Base-by-base conservation (phyloP, 495 filamentous ascomycete species). In the Lentithecium fluviatile region DNA sequence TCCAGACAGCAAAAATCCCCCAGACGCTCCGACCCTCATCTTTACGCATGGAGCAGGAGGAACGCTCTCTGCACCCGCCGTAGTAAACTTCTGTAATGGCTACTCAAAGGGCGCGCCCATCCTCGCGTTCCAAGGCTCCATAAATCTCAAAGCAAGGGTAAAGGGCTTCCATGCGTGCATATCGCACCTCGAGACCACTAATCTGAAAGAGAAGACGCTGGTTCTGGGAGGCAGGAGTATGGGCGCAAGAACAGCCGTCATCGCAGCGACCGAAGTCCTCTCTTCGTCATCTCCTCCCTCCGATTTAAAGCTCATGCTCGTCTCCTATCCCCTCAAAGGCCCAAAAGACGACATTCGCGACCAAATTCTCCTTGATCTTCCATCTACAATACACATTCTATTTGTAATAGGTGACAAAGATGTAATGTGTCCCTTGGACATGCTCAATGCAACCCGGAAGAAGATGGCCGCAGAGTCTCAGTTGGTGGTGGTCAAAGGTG, bases 31-130 rank as follows among this genome's bases (percentile, higher is more conserved):
- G 29, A 60, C 57, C 17, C 67, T 77, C 6, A 68, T 76, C 25
- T 77, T 73, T 54, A 75, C 75, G n/a, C 74, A 77, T 49, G 75
- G 75, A 45, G 74, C 75, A 19, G 73, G 73, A 3, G 75, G 75
- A 11, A 70, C 58, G 2, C 62, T 76, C 25, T 45, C 64, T 34
- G 53, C 66, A 23, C 65, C 70, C 19, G 75, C 74, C 11, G 57
- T 71, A 1, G 56, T 58, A 6, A 64, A 73, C 29, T 76, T 76
- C 53, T 58, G 58, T 43, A 49, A 57, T 12, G 75, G 75, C 17
- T 76, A 73, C 54, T 40, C 69, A 11, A 37, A 20, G 4, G 21
- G 6, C 0, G 15, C 32, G n/a, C 21, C 47, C n/a, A 56, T 76
- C 2, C 38, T 72, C 19, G 62, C 60, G 13, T 77, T 77, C 52